Percentiles rank a stretch among this genome's conserved stretches.
phyloP scores from a whole-genome alignment of 1,284 basidiomycete species.

The Peniophora sp. region DNA sequence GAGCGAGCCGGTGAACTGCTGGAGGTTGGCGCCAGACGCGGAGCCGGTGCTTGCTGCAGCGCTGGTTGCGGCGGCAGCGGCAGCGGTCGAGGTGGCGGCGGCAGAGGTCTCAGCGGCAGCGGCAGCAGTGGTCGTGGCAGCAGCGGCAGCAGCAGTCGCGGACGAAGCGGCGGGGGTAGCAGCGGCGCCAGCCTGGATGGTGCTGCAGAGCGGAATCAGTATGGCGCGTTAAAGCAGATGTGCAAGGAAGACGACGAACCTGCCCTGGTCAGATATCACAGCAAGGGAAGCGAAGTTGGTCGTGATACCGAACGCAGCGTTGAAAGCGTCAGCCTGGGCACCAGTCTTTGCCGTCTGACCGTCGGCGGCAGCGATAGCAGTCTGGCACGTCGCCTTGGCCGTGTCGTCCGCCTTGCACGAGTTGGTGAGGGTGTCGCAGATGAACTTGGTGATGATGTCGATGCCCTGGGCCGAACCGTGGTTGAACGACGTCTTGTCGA shows the following conservation, averaged over 20 bases:
- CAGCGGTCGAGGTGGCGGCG: slow-evolving; percentile 12
- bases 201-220: too few relatives aligned
- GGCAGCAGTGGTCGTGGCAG: slow-evolving; percentile 7
- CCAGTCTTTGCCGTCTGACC: slow-evolving; percentile 36
- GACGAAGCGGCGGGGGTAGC: slow-evolving; percentile 5
- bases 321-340: slow-evolving; percentile 47
- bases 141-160: slow-evolving; percentile 5
- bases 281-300: slow-evolving; percentile 17
- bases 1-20: slow-evolving; percentile 48
- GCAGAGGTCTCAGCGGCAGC: slow-evolving; percentile 16
- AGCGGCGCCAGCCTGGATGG: neutral
- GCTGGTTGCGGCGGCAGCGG: slow-evolving; percentile 11
- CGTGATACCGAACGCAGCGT: slow-evolving; percentile 34
- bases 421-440: slow-evolving; percentile 32
- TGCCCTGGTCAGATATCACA: slow-evolving; percentile 1
- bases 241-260: neutral
- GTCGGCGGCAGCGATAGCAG: slow-evolving; percentile 33
- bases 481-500: slow-evolving; percentile 38
- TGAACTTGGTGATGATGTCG: slow-evolving; percentile 42
- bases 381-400: slow-evolving; percentile 41
- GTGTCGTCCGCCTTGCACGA: slow-evolving; percentile 41
- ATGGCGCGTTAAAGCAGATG: slow-evolving; percentile 24
- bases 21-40: slow-evolving; percentile 34
- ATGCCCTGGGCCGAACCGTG: slow-evolving; percentile 48
- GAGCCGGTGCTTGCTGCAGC: slow-evolving; percentile 13